Evolutionary conservation across 2,329 filamentous ascomycete genomes (phyloP), one percentile per base, ranked within the genome.

Genomic region (Cordyceps cateniannulata): DNA sequence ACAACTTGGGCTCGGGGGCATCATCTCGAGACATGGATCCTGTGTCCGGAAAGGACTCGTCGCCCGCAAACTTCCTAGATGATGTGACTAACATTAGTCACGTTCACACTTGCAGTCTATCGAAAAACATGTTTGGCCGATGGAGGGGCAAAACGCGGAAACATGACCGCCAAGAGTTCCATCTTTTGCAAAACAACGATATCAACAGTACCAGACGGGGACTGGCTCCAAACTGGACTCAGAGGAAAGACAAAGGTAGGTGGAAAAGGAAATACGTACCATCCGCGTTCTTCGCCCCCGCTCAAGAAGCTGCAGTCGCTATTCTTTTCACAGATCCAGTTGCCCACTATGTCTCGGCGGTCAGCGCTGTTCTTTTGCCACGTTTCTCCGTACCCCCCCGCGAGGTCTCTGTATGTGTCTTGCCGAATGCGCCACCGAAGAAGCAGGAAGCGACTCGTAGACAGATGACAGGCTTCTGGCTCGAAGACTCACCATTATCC

Each of bases 251-350:
- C 32, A n/a, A 55, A 50, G 60, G 54, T 63, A 20, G 16, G 20
- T 44, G 40, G 60, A 59, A 54, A 64, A 62, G 63, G 67, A 45
- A 42, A 29, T 56, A 79, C 82, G 72, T 69, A 95, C 92, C 93
- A 98, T 70, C 92, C 92, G 77, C 93, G 82, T 75, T 98, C 93
- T 68, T 89, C 88, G 8, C 93, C 93, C 59, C 83, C 82, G 59
- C 80, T 85, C 66, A 98, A 77, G 74, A 93, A 96, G 62, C 83
- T 87, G 69, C 92, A 96, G 72, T 96, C 91, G 18, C 91, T 91
- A 75, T 96, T 93, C 58, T 84, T 71, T 62, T 85, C 82, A 70
- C 91, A 93, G 45, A 85, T 81, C 93, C 93, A 99, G 29, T 88
- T 88, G 42, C 91, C 91, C 27, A 81, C 79, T 35, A 62, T 63